A percentile compares a stretch with the other conserved stretches of the same genome.
These are phyloP conservation scores for Scenedesmus sp. DNA, from an alignment of 163 green algal genomes.

Conservation along the genomic window DNA sequence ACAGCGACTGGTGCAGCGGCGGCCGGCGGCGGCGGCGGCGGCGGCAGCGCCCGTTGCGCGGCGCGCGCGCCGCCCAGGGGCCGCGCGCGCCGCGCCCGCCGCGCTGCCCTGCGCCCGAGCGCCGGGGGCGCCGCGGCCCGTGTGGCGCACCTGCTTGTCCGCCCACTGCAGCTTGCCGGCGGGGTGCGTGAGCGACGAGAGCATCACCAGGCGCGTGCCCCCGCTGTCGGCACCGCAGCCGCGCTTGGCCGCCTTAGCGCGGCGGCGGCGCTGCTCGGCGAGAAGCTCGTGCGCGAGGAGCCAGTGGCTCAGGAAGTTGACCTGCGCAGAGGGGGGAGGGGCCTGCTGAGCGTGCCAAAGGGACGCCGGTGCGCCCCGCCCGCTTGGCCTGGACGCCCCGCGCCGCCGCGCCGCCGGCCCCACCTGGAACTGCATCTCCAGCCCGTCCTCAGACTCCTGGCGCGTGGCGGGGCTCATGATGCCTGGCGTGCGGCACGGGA, in stretches of 20 bases:
- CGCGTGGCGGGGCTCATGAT: slow-evolving; percentile 53
- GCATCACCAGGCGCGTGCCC: slow-evolving; percentile 55
- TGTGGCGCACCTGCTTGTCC: slow-evolving; percentile 51
- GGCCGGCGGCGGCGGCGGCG: too few relatives aligned
- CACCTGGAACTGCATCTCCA: slow-evolving; percentile 67
- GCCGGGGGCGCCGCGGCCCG: too few relatives aligned
- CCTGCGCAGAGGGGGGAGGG: slow-evolving; percentile 40
- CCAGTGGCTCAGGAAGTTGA: slow-evolving; percentile 72
- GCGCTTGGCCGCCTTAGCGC: slow-evolving; percentile 6
- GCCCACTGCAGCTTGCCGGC: slow-evolving; percentile 61
- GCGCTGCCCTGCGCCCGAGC: too few relatives aligned
- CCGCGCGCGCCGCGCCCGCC: too few relatives aligned
- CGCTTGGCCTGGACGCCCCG: too few relatives aligned
- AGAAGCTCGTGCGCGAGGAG: slow-evolving; percentile 64
- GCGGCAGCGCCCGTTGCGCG: too few relatives aligned
- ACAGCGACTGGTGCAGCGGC: slow-evolving; percentile 13
- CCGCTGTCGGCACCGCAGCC: not conserved
- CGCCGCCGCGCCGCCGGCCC: not conserved
- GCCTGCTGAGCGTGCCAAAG: too few relatives aligned
- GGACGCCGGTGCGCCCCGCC: too few relatives aligned
- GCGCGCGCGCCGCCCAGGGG: too few relatives aligned
- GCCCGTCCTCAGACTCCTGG: slow-evolving; percentile 43
- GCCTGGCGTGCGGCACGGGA: too few relatives aligned
- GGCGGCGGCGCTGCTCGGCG: slow-evolving; percentile 39
- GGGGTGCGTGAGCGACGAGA: slow-evolving; percentile 63